Conservation (phyloP, 2,329 filamentous ascomycete species). For the Paecilomyces sp. region DNA sequence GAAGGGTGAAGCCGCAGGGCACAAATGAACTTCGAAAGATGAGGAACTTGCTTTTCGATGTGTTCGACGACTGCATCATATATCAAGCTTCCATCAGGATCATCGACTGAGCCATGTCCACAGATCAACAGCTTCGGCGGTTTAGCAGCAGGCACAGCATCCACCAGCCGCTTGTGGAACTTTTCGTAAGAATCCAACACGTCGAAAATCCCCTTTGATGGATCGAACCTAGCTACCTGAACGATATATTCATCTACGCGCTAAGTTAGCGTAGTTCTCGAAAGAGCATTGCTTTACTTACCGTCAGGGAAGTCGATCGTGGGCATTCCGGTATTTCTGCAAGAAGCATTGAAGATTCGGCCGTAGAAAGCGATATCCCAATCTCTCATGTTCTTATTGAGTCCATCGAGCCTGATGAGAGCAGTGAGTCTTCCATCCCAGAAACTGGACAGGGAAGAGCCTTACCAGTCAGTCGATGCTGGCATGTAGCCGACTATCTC, state of each 20-base stretch:
- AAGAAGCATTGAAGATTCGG: constrained; percentile 61
- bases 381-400: constrained; percentile 66
- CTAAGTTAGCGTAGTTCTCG: constrained; percentile 42
- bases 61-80: constrained; percentile 65
- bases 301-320: constrained; percentile 32
- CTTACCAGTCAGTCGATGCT: constrained; percentile 70
- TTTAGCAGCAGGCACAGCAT: constrained; percentile 41
- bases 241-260: constrained; percentile 61
- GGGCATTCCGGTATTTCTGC: constrained; percentile 48
- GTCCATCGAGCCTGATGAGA: constrained; percentile 57
- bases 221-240: constrained; percentile 76
- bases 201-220: constrained; percentile 72
- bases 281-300: constrained; percentile 6
- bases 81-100: constrained; percentile 66
- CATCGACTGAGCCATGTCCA: constrained; percentile 73
- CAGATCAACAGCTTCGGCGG: constrained; percentile 68
- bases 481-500: constrained; percentile 68
- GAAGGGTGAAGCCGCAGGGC: constrained; percentile 71
- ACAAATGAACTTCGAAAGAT: constrained; percentile 60
- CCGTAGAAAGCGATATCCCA: constrained; percentile 70
- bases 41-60: constrained; percentile 55
- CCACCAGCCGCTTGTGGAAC: constrained; percentile 55
- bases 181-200: constrained; percentile 70
- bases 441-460: neutral
- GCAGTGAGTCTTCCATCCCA: constrained; percentile 12